Evolutionary conservation across 805 yeast species (phyloP), one percentile per base, ranked within the genome.

Genomic region (Lipomyces japonicus): DNA sequence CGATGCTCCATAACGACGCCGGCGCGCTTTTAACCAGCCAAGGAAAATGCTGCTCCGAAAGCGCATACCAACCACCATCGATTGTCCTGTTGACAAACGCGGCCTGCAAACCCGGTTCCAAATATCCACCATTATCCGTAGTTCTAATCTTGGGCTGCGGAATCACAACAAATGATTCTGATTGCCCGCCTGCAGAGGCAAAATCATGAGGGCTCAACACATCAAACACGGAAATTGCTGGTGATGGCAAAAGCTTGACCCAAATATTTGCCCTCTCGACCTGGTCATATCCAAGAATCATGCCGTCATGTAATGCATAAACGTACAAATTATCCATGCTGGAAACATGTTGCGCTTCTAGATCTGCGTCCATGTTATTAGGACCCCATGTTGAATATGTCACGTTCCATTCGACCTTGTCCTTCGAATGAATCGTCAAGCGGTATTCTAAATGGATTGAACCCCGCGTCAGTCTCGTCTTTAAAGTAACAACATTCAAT

Each of bases 361-460:
- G 68, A 58, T 79, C 83, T 38, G 69, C 71, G 65, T 91, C 95
- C 45, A 89, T 71, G 57, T 86, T 81, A 65, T 91, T 91, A 39
- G 95, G 95, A 7, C 93, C 95, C 96, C 97, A 93, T 32, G 83
- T 76, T 1, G 95, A 75, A 63, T 84, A 89, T 0, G 90, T 81
- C 16, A 93, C 86, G 61, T 88, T 86, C 93, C 96, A 90, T 1
- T 82, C 77, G 0, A 82, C 70, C 53, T 80, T 79, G 52, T 79
- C 76, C 59, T 76, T 79, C 2, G 93, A 82, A 63, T 88, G 84
- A n/a, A 93, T 91, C 35, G 68, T 68, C 14, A 71, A 62, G 10
- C 61, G 58, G 51, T 68, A 71, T 48, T 71, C 73, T 41, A 44
- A 34, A 12, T 14, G n/a, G n/a, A n/a, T n/a, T n/a, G n/a, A n/a